Base-by-base conservation (phyloP, 179 eudicot genomes). In the Camellia oleifera region DNA sequence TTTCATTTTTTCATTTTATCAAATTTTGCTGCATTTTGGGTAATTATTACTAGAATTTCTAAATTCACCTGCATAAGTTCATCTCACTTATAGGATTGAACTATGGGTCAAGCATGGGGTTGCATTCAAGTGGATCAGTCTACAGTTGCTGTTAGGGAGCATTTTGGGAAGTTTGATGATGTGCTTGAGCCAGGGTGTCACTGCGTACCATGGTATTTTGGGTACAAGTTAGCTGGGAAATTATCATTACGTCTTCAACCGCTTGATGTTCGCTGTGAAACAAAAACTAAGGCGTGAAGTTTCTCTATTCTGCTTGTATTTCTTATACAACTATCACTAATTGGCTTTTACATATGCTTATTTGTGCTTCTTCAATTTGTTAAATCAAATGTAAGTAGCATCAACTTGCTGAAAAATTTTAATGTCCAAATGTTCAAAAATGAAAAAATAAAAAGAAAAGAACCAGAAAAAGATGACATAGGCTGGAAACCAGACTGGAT, bases 131-230 rank as follows among this genome's bases (percentile, higher is more conserved):
- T 87, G 14, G 84, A 78, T n/a, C 89, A 87, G 78, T 87, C 89
- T 40, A 84, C 78, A 42, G 89, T 84, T 32, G 89, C 86, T 4
- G 80, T 87, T 13, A 87, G 78, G 68, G 89, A 87, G 82, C 83
- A 80, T 0, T 87, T 87, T 81, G 89, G 89, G 18, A 87, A 63
- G 79, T 87, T 78, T 69, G 63, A 76, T 26, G 77, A 80, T 13
- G 86, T 84, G 60, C 80, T 87, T 15, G 77, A 84, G 77, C 89
- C 89, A 75, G 87, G 89, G 2, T 87, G 89, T 75, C 89, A 87
- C 68, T 87, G 85, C 81, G 26, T 87, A 46, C 89, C 89, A 2
- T 87, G 89, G 89, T 84, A 80, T 74, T 81, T 83, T 5, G 89
- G 87, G 3, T 80, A 80, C 70, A 76, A 80, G 77, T 10, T 87